phyloP scores from a whole-genome alignment of 768 basidiomycete genomes.

The Agrocybe praecox region DNA sequence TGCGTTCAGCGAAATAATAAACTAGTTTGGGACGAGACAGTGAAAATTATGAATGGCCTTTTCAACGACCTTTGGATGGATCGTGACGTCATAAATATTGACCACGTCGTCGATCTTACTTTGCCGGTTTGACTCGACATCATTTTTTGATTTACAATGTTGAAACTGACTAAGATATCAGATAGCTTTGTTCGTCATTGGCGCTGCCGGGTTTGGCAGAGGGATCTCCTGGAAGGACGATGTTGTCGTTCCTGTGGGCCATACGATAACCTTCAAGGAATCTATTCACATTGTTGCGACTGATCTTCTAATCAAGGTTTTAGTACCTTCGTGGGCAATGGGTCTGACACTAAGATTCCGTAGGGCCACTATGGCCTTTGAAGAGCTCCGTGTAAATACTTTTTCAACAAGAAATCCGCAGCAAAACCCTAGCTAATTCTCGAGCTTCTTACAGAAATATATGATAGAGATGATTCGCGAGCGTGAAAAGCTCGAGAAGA shows the following conservation, averaged over 20 bases:
- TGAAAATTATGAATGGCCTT: constrained; percentile 39
- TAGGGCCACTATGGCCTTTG: constrained; percentile 1
- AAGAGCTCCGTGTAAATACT: constrained; percentile 32
- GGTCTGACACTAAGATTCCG: constrained; percentile 33
- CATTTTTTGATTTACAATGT: not conserved
- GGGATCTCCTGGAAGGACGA: constrained; percentile 45
- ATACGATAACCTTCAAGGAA: constrained; percentile 45
- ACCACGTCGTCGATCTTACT: constrained; percentile 51
- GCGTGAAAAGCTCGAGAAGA: constrained; percentile 35
- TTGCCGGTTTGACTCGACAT: constrained; percentile 38
- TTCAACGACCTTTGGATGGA: constrained; percentile 48
- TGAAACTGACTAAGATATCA: not conserved
- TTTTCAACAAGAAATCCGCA: not conserved
- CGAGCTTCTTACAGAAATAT: constrained; percentile 23
- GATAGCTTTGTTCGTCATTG: constrained; percentile 6
- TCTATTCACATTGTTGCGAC: constrained; percentile 39
- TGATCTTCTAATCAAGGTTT: constrained; percentile 35
- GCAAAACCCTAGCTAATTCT: not conserved
- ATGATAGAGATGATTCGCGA: constrained; percentile 56
- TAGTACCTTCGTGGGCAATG: constrained; percentile 40
- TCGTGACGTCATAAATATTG: constrained; percentile 34
- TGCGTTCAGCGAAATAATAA: constrained; percentile 38
- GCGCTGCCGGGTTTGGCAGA: constrained; percentile 42
- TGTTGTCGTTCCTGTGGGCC: constrained; percentile 32
- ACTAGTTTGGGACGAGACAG: constrained; percentile 49